Evolutionary conservation across 306 rosid species (phyloP), one percentile per base, ranked within the genome.

Genomic region (Casuarina cunninghamiana): DNA sequence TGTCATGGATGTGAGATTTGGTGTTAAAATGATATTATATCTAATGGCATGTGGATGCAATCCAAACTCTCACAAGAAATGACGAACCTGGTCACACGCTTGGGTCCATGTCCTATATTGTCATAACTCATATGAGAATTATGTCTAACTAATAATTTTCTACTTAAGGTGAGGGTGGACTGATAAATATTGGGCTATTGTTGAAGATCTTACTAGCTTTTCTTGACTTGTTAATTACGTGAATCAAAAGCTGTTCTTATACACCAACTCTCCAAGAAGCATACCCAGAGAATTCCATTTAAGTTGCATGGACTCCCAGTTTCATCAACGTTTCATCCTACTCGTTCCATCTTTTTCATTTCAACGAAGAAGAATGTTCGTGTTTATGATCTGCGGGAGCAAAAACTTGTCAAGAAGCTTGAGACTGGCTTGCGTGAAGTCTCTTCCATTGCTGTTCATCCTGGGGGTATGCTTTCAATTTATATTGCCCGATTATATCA

Each of bases 221-320:
- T 49, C 97, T 95, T 95, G 86, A 95, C 97, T n/a, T 63, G 32
- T 83, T 81, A 71, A 71, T 87, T 81, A 95, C 97, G 97, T 5
- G 97, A 92, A 85, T 88, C 98, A 49, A 92, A 87, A 86, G 83
- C 97, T 26, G 84, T 92, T 79, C 87, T 88, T 83, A 88, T 93
- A 69, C 99, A 93, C 84, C 91, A 84, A 88, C 83, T 95, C 63
- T 89, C 97, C 32, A 90, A 86, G 89, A 93, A 93, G 84, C 73
- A 83, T 73, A 89, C 93, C 3, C 97, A 95, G 81, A 88, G 82
- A 72, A 82, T 89, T 82, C 94, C 97, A 15, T 89, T 88, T 89
- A 91, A 91, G 79, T 83, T 95, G 84, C 96, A 53, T n/a, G 97
- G 93, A 73, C 84, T 93, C 81, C 93, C 97, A 55, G 98, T 95